A percentile compares a stretch with the other conserved stretches of the same genome.
Evolutionary conservation across 306 rosid genomes (phyloP).

Genomic region (Dicorynia guianensis): DNA sequence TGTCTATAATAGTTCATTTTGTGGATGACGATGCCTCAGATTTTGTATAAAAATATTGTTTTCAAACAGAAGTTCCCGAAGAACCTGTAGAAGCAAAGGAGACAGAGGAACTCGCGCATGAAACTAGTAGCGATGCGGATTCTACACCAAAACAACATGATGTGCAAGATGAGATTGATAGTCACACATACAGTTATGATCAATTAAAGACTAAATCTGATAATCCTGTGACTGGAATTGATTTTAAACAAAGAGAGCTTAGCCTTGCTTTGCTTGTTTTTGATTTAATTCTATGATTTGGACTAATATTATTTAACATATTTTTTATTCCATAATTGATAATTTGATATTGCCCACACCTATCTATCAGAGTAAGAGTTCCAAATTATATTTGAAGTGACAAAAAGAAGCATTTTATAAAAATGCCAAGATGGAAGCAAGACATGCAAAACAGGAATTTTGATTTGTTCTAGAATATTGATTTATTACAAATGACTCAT

Average conservation of each 20-base stretch:
- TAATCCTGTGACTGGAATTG: constrained; percentile 83
- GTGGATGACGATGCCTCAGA: too few species aligned
- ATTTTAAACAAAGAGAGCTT: constrained; percentile 92
- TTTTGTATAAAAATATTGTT: too few species aligned
- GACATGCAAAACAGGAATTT: constrained; percentile 92
- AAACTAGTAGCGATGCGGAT: constrained; percentile 56
- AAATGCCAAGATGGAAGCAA: constrained; percentile 98
- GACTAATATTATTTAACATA: constrained; percentile 32
- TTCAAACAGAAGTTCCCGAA: constrained; percentile 62
- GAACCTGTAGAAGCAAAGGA: constrained; percentile 72
- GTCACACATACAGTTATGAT: constrained; percentile 72
- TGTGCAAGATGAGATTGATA: constrained; percentile 50
- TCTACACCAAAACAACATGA: constrained; percentile 67
- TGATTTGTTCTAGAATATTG: constrained; percentile 70
- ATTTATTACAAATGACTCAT: constrained; percentile 47
- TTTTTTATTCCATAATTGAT: constrained; percentile 35
- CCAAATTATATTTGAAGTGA: constrained; percentile 64
- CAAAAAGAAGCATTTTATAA: constrained; percentile 86
- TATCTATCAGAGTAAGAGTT: constrained; percentile 91
- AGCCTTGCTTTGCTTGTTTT: constrained; percentile 40
- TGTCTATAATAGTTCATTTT: too few species aligned
- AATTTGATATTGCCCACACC: constrained; percentile 66
- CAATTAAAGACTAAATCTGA: constrained; percentile 87
- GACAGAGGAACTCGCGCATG: constrained; percentile 57
- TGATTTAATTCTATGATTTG: constrained; percentile 17